Percentiles rank a stretch among this genome's conserved stretches.
These are phyloP conservation scores for Xerophyta viscosa DNA, from an alignment of 106 monocot genomes.

Conservation along the genomic window DNA sequence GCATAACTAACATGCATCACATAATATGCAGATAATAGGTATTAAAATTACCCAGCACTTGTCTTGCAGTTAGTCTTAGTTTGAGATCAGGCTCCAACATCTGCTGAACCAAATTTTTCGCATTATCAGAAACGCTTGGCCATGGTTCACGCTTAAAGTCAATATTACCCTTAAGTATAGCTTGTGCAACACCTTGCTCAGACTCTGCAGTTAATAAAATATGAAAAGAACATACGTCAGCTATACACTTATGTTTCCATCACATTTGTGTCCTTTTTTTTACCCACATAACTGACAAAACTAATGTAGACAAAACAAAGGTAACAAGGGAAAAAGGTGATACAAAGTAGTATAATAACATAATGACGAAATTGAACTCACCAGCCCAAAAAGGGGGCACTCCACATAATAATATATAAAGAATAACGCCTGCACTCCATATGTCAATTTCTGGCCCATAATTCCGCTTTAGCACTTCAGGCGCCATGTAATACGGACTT, in stretches of 20 bases:
- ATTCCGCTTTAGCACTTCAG: slow-evolving; percentile 72
- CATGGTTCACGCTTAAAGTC: slow-evolving; percentile 99
- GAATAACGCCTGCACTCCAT: slow-evolving; percentile 86
- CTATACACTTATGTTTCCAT: too few species aligned
- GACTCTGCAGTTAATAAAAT: slow-evolving; percentile 62
- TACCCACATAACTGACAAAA: background rate
- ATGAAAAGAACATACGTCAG: too few species aligned
- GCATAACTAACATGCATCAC: too few species aligned
- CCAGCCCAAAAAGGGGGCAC: slow-evolving; percentile 93
- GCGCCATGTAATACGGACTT: slow-evolving; percentile 87
- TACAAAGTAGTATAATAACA: too few species aligned
- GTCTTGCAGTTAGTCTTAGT: slow-evolving; percentile 73
- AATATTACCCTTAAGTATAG: slow-evolving; percentile 85
- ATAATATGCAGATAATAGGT: too few species aligned
- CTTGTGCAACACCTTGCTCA: slow-evolving; percentile 98
- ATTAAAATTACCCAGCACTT: slow-evolving; percentile 84
- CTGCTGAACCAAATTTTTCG: slow-evolving; percentile 73
- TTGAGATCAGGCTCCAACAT: slow-evolving; percentile 66
- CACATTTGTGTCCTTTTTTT: too few species aligned
- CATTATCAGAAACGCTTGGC: slow-evolving; percentile 91
- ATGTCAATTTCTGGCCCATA: slow-evolving; percentile 85
- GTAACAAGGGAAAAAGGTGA: background rate
- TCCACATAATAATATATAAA: slow-evolving; percentile 70
- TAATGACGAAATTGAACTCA: slow-evolving; percentile 14
- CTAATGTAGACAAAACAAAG: background rate